Evolutionary conservation across 148 eudicot species (phyloP).

Genomic region (Diospyros lotus): DNA sequence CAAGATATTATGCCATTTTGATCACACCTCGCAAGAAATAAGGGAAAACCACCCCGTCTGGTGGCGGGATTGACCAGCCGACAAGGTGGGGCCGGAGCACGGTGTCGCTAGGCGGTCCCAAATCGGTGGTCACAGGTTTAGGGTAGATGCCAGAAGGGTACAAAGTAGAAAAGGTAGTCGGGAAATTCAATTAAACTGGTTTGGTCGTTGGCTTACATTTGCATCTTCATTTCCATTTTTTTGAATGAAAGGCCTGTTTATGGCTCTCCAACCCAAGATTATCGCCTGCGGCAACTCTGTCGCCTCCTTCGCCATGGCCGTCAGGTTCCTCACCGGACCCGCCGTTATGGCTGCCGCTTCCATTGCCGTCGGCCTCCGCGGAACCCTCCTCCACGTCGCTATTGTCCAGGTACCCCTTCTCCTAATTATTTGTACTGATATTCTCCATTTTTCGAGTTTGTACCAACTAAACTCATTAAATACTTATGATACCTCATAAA

Average conservation of each 20-base stretch:
- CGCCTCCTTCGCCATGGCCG: conserved; percentile 74
- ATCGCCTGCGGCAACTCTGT: conserved; percentile 87
- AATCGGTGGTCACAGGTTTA: not conserved
- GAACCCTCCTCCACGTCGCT: conserved; percentile 70
- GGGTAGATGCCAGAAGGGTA: not conserved
- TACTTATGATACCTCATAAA: not conserved
- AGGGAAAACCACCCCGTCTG: not conserved
- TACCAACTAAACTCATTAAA: no score
- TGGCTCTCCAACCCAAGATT: conserved; percentile 92
- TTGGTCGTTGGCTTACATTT: not conserved
- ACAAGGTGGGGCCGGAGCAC: conserved; percentile 19
- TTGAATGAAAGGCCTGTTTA: conserved; percentile 58
- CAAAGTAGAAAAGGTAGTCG: conserved; percentile 1
- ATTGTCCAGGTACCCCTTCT: conserved; percentile 65
- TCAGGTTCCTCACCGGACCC: conserved; percentile 77
- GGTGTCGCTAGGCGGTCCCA: conserved; percentile 18
- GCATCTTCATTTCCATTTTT: no score
- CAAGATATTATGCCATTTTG: not conserved
- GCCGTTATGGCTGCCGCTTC: conserved; percentile 87
- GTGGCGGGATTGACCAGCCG: conserved; percentile 17
- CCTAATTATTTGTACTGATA: no score
- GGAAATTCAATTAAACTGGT: not conserved
- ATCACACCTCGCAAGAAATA: not conserved
- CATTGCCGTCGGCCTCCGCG: conserved; percentile 69
- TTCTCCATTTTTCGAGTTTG: no score